Conservation (phyloP, 306 rosid genomes). For the Trichosanthes cucumerina region DNA sequence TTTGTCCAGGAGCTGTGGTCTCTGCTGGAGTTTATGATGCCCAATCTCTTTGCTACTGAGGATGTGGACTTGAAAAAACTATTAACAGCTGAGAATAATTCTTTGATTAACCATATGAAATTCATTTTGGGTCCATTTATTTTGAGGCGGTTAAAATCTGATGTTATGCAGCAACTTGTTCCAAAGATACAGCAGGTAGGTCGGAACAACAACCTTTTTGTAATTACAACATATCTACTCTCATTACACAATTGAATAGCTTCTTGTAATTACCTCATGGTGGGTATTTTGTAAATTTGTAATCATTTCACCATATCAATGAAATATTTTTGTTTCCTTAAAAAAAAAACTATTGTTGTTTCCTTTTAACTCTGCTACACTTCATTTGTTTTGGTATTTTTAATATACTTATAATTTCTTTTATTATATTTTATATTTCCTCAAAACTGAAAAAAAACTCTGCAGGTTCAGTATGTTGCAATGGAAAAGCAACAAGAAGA, state of each 20-base stretch:
- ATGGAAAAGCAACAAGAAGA: constrained; percentile 74
- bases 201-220: neutral
- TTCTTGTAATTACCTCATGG: too few species aligned
- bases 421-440: neutral
- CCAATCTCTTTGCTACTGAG: constrained; percentile 74
- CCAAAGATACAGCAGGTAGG: constrained; percentile 74
- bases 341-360: neutral
- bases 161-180: constrained; percentile 98
- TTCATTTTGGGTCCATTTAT: constrained; percentile 95
- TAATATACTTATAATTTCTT: constrained; percentile 2
- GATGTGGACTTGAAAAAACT: constrained; percentile 91
- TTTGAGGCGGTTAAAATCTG: constrained; percentile 87
- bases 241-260: too few species aligned
- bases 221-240: too few species aligned
- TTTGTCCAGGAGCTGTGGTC: constrained; percentile 93
- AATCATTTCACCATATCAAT: too few species aligned
- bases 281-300: too few species aligned
- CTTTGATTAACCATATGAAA: constrained; percentile 80
- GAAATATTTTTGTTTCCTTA: too few species aligned
- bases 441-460: constrained; percentile 18
- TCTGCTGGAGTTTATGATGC: constrained; percentile 92
- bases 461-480: constrained; percentile 75
- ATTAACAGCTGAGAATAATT: constrained; percentile 59
- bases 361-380: constrained; percentile 11
- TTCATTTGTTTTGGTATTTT: constrained; percentile 1